Evolutionary conservation across 2,329 filamentous ascomycete species (phyloP).

Genomic region (Colletotrichum noveboracense): DNA sequence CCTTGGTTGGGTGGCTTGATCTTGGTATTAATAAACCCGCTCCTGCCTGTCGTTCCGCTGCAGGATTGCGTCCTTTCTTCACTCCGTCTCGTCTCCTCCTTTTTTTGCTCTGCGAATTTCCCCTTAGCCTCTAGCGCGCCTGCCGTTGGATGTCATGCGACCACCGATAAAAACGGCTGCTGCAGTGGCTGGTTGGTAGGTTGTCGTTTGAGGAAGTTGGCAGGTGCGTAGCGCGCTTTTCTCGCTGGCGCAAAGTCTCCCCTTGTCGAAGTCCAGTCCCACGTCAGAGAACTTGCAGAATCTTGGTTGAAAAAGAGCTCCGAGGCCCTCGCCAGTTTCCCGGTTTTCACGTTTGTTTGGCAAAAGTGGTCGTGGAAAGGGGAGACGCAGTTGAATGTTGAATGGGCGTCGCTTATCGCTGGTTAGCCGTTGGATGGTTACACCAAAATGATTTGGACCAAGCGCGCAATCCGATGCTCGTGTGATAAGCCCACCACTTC

Average conservation of each 20-base stretch:
- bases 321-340: background rate
- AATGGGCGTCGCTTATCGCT: background rate
- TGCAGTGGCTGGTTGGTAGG: background rate
- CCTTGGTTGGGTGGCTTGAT: background rate
- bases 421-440: background rate
- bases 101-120: background rate
- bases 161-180: background rate
- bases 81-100: background rate
- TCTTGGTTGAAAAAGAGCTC: background rate
- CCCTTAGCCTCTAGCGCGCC: background rate
- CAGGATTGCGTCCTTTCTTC: background rate
- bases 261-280: background rate
- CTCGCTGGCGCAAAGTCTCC: background rate
- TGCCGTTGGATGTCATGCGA: constrained; percentile 1
- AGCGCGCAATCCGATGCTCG: background rate
- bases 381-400: background rate
- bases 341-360: background rate
- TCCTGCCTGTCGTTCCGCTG: background rate
- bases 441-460: background rate
- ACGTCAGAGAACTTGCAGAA: constrained; percentile 9
- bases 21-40: background rate
- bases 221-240: background rate
- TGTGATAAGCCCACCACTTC: background rate
- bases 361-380: background rate
- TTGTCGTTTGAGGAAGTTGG: background rate